Evolutionary conservation across 2,329 filamentous ascomycete genomes (phyloP).

Genomic region (Cytospora schulzeri): DNA sequence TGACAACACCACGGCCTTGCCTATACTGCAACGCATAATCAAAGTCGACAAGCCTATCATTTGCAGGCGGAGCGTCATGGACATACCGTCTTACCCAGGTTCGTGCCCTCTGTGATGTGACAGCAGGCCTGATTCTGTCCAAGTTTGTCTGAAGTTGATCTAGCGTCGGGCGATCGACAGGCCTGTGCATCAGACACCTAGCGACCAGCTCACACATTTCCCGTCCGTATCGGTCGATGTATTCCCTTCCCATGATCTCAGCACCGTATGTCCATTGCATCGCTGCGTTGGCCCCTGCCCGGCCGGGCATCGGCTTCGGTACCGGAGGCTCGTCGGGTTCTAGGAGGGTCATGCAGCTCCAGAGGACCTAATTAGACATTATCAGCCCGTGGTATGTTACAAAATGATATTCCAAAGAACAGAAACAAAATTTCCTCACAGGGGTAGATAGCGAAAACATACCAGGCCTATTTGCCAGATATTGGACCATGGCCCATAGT

Average conservation of each 20-base stretch:
- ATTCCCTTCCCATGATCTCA: not conserved
- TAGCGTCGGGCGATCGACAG: slow-evolving; percentile 3
- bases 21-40: no score
- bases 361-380: not conserved
- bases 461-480: slow-evolving; percentile 10
- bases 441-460: not conserved
- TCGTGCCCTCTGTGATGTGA: not conserved
- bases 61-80: no score
- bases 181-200: not conserved
- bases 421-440: no score
- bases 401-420: no score
- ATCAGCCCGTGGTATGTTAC: no score
- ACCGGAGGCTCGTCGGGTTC: not conserved
- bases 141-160: not conserved
- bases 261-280: slow-evolving; percentile 2
- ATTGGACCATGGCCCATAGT: slow-evolving; percentile 7
- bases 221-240: not conserved
- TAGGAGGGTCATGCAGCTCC: slow-evolving; percentile 3
- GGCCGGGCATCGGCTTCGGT: not conserved
- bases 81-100: not conserved
- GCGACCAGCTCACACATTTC: not conserved
- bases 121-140: not conserved
- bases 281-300: not conserved
- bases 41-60: no score
- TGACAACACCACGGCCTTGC: no score